Base-by-base conservation (phyloP, 306 rosid species). In the Rosa chinensis region DNA sequence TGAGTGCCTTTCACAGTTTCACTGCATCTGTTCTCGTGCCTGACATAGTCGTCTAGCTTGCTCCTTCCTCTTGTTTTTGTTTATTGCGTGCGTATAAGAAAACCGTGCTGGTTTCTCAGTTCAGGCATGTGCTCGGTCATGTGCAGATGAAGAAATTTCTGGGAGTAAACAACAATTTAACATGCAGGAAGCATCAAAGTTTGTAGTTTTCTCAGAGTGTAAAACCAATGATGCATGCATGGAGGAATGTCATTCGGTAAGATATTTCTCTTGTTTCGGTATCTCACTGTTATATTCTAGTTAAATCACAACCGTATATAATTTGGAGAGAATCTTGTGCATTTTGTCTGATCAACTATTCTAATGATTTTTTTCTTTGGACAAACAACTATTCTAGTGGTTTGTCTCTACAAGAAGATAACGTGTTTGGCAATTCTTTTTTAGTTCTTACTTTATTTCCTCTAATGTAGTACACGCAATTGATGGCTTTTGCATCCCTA, bases 1-100 rank as follows among this genome's bases (percentile, higher is more conserved):
- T 69, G 58, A 53, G 81, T 53, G 75, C 21, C 16, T 78, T 56
- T 25, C 53, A 78, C 75, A 16, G 40, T 49, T 72, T 50, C 62
- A 72, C 28, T 20, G 59, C 11, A 78, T 56, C 43, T 64, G n/a
- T 18, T 64, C 70, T 64, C 44, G 44, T 64, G 70, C 70, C 70
- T 35, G 70, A 35, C 70, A 64, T 35, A 6, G 43, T 63, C 69
- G 42, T 32, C 68, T 58, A 5, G 37, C 66, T 63, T 11, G 16
- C n/a, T 64, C 43, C 14, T 32, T 35, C 42, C 43, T 35, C 5
- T 32, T 63, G 42, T 63, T 62, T 25, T 62, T 11, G 14, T 62
- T 10, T 63, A 0, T 35, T 5, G 1, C 42, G 67, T 25, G 23
- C 35, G 61, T 59, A 25, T 13, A 7, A 35, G 42, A 12, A 64